Evolutionary conservation across 805 yeast genomes (phyloP).

Genomic region (Ogataea haglerorum): DNA sequence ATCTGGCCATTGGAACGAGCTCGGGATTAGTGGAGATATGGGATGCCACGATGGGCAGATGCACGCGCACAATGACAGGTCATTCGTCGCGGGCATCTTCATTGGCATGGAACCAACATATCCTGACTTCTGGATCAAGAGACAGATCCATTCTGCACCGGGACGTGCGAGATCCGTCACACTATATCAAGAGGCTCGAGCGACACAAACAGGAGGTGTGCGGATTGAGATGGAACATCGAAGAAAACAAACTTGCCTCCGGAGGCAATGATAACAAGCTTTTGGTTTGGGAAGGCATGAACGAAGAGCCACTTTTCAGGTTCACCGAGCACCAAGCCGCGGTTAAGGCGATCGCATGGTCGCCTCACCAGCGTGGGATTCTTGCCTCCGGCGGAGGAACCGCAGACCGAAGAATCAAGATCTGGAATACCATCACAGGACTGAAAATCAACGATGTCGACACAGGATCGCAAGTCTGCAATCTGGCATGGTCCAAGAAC

Average conservation of each 20-base stretch:
- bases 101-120: constrained; percentile 90
- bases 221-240: constrained; percentile 91
- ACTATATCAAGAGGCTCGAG: constrained; percentile 66
- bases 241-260: constrained; percentile 86
- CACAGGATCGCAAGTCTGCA: constrained; percentile 96
- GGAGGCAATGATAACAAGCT: constrained; percentile 94
- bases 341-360: constrained; percentile 95
- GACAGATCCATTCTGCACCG: constrained; percentile 83
- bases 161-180: constrained; percentile 86
- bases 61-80: constrained; percentile 90
- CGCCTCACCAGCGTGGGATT: constrained; percentile 93
- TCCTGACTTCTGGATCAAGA: constrained; percentile 81
- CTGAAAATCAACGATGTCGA: constrained; percentile 72
- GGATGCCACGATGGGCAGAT: constrained; percentile 81
- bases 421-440: constrained; percentile 90
- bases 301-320: constrained; percentile 62
- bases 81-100: constrained; percentile 83
- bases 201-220: constrained; percentile 91
- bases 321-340: constrained; percentile 90
- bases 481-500: constrained; percentile 87
- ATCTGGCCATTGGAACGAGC: constrained; percentile 87
- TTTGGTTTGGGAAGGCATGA: constrained; percentile 82
- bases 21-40: constrained; percentile 89
- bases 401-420: constrained; percentile 82
- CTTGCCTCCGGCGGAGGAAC: constrained; percentile 97